phyloP scores from a whole-genome alignment of 495 filamentous ascomycete species.

The Aspergillus ostianus region DNA sequence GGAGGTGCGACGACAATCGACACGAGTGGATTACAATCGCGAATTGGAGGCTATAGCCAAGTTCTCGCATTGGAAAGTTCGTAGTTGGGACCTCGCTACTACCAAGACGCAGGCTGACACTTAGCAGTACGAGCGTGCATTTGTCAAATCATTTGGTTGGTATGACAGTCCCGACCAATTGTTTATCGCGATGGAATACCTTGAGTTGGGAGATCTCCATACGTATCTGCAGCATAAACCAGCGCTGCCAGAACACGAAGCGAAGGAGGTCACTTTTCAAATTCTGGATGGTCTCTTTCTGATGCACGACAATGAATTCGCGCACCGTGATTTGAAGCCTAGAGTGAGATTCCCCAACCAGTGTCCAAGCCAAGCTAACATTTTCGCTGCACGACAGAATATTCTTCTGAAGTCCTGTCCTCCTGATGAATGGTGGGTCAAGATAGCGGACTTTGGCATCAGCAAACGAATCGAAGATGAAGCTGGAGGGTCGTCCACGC shows the following conservation, averaged over 20 bases:
- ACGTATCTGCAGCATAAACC: slow-evolving; percentile 14
- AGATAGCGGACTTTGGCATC: slow-evolving; percentile 35
- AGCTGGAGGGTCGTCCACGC: not conserved
- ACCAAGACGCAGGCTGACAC: not conserved
- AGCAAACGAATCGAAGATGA: slow-evolving; percentile 25
- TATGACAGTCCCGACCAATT: slow-evolving; percentile 27
- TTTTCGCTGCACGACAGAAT: not conserved
- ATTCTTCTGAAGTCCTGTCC: not conserved
- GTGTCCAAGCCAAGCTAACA: not conserved
- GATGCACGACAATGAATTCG: slow-evolving; percentile 49
- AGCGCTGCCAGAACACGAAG: slow-evolving; percentile 37
- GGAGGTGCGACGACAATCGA: slow-evolving; percentile 15
- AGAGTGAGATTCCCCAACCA: slow-evolving; percentile 30
- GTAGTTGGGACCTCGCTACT: not conserved
- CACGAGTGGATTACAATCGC: slow-evolving; percentile 25
- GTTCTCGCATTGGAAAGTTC: slow-evolving; percentile 34
- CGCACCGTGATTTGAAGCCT: slow-evolving; percentile 53
- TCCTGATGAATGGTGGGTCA: slow-evolving; percentile 32
- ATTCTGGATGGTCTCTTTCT: slow-evolving; percentile 42
- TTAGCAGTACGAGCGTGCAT: slow-evolving; percentile 14
- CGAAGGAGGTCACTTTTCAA: slow-evolving; percentile 35
- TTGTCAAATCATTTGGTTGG: slow-evolving; percentile 35
- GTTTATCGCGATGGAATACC: slow-evolving; percentile 42
- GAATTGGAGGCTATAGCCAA: slow-evolving; percentile 44
- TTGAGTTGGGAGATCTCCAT: slow-evolving; percentile 23